A percentile compares a stretch with the other conserved stretches of the same genome.
These are phyloP conservation scores for Botrytis fragariae DNA, from an alignment of 2,329 filamentous ascomycete species.

Conservation along the genomic window DNA sequence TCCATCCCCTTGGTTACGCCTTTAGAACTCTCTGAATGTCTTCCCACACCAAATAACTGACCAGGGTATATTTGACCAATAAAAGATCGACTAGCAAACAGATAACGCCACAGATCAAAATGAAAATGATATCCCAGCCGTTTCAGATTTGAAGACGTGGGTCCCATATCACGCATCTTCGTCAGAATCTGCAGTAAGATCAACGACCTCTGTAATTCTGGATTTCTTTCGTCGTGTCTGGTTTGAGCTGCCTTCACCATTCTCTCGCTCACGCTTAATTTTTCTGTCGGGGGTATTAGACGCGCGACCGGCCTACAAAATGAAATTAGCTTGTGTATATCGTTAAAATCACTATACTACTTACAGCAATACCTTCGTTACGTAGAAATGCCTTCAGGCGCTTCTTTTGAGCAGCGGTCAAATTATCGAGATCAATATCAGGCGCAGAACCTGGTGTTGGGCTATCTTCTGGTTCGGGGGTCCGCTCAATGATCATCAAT, in stretches of 20 bases:
- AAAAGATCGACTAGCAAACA: background rate
- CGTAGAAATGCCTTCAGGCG: constrained; percentile 12
- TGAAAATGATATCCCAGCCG: background rate
- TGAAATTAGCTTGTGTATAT: background rate
- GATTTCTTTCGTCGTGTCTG: background rate
- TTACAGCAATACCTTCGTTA: constrained; percentile 1
- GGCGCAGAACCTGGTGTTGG: background rate
- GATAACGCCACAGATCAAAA: background rate
- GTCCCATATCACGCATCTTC: background rate
- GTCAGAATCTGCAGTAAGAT: constrained; percentile 11
- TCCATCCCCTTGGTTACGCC: background rate
- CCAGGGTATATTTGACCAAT: background rate
- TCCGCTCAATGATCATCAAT: constrained; percentile 13
- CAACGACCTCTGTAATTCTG: background rate
- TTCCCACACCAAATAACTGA: too few species aligned
- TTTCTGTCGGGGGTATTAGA: background rate
- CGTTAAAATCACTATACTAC: background rate
- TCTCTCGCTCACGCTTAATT: constrained; percentile 10
- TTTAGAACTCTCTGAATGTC: background rate
- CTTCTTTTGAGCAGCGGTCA: background rate
- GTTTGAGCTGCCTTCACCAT: background rate
- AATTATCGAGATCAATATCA: background rate
- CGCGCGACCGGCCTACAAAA: background rate
- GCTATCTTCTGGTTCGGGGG: constrained; percentile 5
- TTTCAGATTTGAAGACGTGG: background rate